Evolutionary conservation across 805 yeast species (phyloP), one percentile per base, ranked within the genome.

Genomic region (Candida silvatica): DNA sequence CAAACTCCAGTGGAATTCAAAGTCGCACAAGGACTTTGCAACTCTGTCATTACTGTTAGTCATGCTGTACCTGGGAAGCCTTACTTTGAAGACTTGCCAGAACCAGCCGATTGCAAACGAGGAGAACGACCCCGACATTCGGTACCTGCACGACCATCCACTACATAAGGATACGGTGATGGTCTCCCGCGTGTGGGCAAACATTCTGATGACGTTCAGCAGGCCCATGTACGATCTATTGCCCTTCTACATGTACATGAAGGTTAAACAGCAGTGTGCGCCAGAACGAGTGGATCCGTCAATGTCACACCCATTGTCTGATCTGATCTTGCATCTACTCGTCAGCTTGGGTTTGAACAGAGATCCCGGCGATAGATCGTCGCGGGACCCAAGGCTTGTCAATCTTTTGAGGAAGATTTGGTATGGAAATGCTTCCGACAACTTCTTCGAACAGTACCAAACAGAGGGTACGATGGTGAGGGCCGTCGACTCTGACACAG

Each of bases 361-460:
- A 32, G 79, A 71, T 34, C 71, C 76, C 0, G 55, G 56, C 5
- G 41, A 34, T 7, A 54, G 59, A 19, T 65, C 59, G 28, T 51
- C 52, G 32, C 24, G 24, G 12, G 24, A 7, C 12, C 7, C 7
- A 22, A 7, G 24, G 24, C 55, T 59, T 35, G 56, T 65, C 36
- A 73, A 74, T 41, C 52, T 75, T 6, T 64, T 78, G 67, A 59
- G 83, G 41, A 77, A 77, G 44, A 60, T 74, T 1, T 77, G 83
- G 83, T 65, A 55, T 50, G 66, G 63, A 16, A 49, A 74, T 20
- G 51, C 57, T 4, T 54, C 63, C 5, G 47, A 64, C 19, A 74
- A 68, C 48, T 60, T 59, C 5, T 55, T 60, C 29, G 71, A 66
- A 42, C 58, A 65, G 19, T 52, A 67, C 33, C 56, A 64, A 5